Conservation (phyloP, 768 basidiomycete genomes). For the Boletales sp. region DNA sequence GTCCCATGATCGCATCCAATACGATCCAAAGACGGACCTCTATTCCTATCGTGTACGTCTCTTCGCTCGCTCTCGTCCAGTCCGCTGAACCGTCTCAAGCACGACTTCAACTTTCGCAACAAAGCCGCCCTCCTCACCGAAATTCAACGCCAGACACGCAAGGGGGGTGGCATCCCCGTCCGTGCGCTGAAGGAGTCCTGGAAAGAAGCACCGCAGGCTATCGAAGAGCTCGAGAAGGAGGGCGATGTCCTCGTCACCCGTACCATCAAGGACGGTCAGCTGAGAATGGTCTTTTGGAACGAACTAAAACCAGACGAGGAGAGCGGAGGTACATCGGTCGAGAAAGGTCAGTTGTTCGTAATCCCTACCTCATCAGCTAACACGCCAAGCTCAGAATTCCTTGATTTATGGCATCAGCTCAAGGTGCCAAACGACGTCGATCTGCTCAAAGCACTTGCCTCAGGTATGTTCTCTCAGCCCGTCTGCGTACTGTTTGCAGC, state of each 20-base stretch:
- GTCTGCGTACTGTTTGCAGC: background rate
- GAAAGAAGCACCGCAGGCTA: conserved; percentile 79
- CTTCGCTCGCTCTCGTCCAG: background rate
- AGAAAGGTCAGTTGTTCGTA: conserved; percentile 58
- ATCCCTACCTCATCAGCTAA: conserved; percentile 3
- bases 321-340: conserved; percentile 64
- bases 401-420: conserved; percentile 81
- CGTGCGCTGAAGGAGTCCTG: conserved; percentile 86
- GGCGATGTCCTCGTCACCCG: conserved; percentile 88
- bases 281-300: conserved; percentile 88
- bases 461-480: conserved; percentile 42
- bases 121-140: conserved; percentile 82
- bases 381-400: conserved; percentile 58
- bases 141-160: conserved; percentile 80
- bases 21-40: conserved; percentile 80
- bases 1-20: conserved; percentile 73
- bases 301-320: conserved; percentile 79
- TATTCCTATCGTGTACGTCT: conserved; percentile 80
- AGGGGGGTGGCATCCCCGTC: conserved; percentile 82
- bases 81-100: conserved; percentile 41
- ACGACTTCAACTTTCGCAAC: conserved; percentile 81
- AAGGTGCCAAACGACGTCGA: conserved; percentile 86
- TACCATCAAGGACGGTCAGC: conserved; percentile 76
- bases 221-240: conserved; percentile 87
- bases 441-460: conserved; percentile 69